Evolutionary conservation across 2,329 filamentous ascomycete genomes (phyloP).

Genomic region (Pyrenochaeta sp.): DNA sequence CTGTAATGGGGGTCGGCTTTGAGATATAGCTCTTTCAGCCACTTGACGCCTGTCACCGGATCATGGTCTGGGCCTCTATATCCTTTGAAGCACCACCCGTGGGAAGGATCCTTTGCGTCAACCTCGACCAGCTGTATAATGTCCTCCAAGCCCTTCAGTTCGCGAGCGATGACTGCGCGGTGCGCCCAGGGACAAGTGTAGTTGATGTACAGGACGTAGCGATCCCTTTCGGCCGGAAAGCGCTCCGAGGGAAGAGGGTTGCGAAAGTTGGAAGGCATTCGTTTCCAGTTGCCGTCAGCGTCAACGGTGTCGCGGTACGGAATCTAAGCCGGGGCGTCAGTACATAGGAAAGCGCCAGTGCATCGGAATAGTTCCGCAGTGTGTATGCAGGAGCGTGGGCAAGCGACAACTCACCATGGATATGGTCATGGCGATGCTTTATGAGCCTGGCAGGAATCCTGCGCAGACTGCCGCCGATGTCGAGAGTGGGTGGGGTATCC

Average conservation of each 20-base stretch:
- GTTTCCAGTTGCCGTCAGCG: constrained; percentile 60
- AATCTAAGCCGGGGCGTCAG: constrained; percentile 1
- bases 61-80: constrained; percentile 33
- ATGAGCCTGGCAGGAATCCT: neutral
- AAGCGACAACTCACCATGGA: constrained; percentile 5
- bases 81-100: constrained; percentile 45
- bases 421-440: constrained; percentile 12
- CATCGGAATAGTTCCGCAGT: too few relatives aligned
- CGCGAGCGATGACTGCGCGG: constrained; percentile 56
- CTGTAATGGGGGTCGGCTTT: constrained; percentile 62
- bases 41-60: constrained; percentile 41
- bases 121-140: constrained; percentile 59
- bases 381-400: too few relatives aligned
- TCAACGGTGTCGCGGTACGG: constrained; percentile 26
- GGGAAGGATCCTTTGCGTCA: constrained; percentile 38
- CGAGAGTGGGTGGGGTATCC: neutral
- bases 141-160: constrained; percentile 59
- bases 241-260: constrained; percentile 61
- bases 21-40: constrained; percentile 73
- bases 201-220: constrained; percentile 69
- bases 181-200: constrained; percentile 70
- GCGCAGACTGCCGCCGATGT: constrained; percentile 1
- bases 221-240: constrained; percentile 66
- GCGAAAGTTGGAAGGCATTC: constrained; percentile 64
- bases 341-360: neutral